Evolutionary conservation across 75 land plant species (phyloP).

Genomic region (Pinus taeda): DNA sequence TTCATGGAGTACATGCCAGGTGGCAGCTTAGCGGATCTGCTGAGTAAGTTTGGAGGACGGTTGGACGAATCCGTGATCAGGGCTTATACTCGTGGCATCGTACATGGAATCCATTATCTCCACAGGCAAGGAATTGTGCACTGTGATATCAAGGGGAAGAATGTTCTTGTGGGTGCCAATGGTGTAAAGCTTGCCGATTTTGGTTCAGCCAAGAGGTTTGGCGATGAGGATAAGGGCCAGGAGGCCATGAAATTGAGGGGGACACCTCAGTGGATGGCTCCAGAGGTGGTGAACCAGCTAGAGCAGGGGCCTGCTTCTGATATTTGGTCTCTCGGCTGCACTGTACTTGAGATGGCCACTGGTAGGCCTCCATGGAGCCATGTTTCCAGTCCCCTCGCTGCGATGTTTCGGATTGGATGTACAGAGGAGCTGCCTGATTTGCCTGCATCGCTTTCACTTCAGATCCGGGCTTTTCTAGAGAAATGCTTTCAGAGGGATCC

Average conservation of each 20-base stretch:
- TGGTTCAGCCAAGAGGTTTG: slow-evolving; percentile 46
- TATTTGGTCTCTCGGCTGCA: slow-evolving; percentile 34
- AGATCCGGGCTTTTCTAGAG: slow-evolving; percentile 32
- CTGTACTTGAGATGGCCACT: slow-evolving; percentile 50
- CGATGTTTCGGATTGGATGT: slow-evolving; percentile 39
- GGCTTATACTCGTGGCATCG: slow-evolving; percentile 26
- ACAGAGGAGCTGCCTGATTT: slow-evolving; percentile 30
- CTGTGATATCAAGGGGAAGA: slow-evolving; percentile 68
- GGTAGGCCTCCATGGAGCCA: slow-evolving; percentile 36
- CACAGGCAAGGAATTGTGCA: slow-evolving; percentile 50
- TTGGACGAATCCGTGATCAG: slow-evolving; percentile 37
- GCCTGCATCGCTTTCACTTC: slow-evolving; percentile 18
- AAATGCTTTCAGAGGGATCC: slow-evolving; percentile 38
- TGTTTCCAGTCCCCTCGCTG: slow-evolving; percentile 6
- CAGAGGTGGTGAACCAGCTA: slow-evolving; percentile 32
- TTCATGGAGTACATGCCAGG: slow-evolving; percentile 70
- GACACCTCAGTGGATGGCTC: slow-evolving; percentile 58
- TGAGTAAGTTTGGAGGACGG: slow-evolving; percentile 35
- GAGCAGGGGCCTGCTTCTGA: slow-evolving; percentile 35
- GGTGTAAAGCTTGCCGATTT: slow-evolving; percentile 57
- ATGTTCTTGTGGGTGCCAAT: slow-evolving; percentile 29
- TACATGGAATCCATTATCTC: slow-evolving; percentile 36
- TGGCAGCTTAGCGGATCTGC: slow-evolving; percentile 47
- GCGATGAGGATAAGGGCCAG: not conserved
- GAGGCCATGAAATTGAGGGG: slow-evolving; percentile 8